These are phyloP conservation scores for Mortierella sp. DNA, from an alignment of 371 early-diverging fungal species.

Conservation along the genomic window DNA sequence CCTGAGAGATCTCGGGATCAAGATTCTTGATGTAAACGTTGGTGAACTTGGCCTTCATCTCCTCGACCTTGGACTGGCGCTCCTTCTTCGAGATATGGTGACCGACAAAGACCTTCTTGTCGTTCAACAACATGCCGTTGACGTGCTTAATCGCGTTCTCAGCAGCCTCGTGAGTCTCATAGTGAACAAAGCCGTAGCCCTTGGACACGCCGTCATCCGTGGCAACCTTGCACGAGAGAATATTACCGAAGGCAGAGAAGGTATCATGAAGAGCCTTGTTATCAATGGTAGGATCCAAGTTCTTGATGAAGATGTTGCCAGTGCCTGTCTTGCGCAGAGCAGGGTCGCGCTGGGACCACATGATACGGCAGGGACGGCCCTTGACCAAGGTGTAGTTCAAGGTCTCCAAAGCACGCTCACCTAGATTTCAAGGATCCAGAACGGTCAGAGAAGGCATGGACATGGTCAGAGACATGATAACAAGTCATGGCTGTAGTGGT, in stretches of 20 bases:
- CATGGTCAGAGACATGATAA: no score
- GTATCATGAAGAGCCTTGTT: constrained; percentile 99
- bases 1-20: constrained; percentile 84
- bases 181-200: constrained; percentile 99
- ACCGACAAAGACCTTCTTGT: constrained; percentile 92
- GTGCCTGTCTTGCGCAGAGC: constrained; percentile 91
- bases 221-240: constrained; percentile 99
- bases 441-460: no score
- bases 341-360: constrained; percentile 99
- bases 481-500: no score
- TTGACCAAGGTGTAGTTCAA: constrained; percentile 96
- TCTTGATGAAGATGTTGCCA: constrained; percentile 99
- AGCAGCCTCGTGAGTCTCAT: constrained; percentile 95
- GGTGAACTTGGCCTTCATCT: constrained; percentile 92
- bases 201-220: constrained; percentile 88
- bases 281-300: constrained; percentile 96
- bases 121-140: constrained; percentile 99
- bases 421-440: no score
- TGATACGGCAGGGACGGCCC: constrained; percentile 96
- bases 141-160: constrained; percentile 97
- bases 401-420: constrained; percentile 92
- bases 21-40: constrained; percentile 99
- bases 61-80: constrained; percentile 93
- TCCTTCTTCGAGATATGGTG: constrained; percentile 94
- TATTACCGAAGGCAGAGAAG: constrained; percentile 98